Evolutionary conservation across 202 grass and related monocot genomes (phyloP), one percentile per base, ranked within the genome.

Genomic region (Schoenoplectus tabernaemontani): DNA sequence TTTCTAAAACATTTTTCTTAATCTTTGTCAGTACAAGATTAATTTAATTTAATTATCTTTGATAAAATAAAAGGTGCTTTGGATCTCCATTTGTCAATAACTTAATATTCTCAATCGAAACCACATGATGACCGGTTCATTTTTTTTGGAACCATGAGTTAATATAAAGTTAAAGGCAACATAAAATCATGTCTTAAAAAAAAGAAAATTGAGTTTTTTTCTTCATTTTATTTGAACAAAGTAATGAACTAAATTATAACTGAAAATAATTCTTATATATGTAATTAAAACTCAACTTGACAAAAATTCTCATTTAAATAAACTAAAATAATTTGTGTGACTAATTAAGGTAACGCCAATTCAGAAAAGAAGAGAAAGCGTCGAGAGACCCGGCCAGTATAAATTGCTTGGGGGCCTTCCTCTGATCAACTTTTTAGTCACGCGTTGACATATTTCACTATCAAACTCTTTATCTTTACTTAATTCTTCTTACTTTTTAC

Each of bases 371-470:
- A 76, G 19, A 4, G 13, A 24, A 81, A 81, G 82, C 79, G 50
- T 85, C 81, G 86, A 84, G 88, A 68, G 81, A 88, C 78, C 54
- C 69, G 39, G 32, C 43, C 61, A 23, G 48, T 84, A 64, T 28
- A 67, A 79, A 83, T 48, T 71, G 10, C 54, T 65, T 68, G 77
- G 77, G 43, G n/a, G n/a, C 30, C 83, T 83, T 79, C 79, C 75
- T 84, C 74, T 76, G 82, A 38, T 79, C 63, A 76, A 87, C 89
- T 94, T 97, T 97, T 86, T 81, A 37, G 82, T 78, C 89, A 87
- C 87, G 91, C 86, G 87, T 94, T 97, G 91, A 97, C 91, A 88
- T 85, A n/a, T 28, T 48, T 48, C 39, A 78, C 33, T 74, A 75
- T 66, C 68, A n/a, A 81, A 26, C n/a, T 10, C 78, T 86, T 81